Evolutionary conservation across 208 protist species (phyloP), one percentile per base, ranked within the genome.

Genomic region (Acanthamoeba triangularis): DNA sequence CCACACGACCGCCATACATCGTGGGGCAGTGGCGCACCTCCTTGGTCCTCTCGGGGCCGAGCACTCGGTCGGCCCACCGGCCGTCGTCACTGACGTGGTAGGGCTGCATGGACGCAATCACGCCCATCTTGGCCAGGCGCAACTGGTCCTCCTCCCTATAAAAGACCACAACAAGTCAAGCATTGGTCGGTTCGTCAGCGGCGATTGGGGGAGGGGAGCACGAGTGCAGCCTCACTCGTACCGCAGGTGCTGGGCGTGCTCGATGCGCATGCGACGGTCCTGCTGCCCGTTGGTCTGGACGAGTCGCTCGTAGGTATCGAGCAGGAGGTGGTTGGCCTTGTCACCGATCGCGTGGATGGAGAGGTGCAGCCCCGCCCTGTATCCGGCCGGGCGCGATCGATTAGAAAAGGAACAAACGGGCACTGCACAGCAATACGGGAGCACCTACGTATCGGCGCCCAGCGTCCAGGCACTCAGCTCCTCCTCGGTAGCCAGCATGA

Each of bases 291-390:
- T 90, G 44, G 20, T 33, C 3, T 30, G 37, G 11, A 80, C 44
- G 47, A 93, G 52, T 7, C 25, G 59, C 54, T 90, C 93, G 33
- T 41, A 33, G 33, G 87, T 47, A 30, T 84, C 52, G 25, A 95
- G 78, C 63, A 95, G 52, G 33, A 82, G 28, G 47, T 65, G 59
- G 33, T 82, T 78, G 11, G 94, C 94, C 56, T 93, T 56, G 72
- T 95, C 94, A 13, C 94, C 94, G 25, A 95, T 69, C 23, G 94
- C 94, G n/a, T 95, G 94, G 14, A 95, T 65, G 30, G 82, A 93
- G 30, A 90, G 35, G 18, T 95, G 94, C 33, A 95, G 61, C 11
- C 61, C 76, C 16, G 33, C 52, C 7, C 28, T 41, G 80, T 94
- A 35, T 0, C 69, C 13, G 4, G n/a, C 30, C 90, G 23, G 23